Conservation (phyloP, 345 rosid genomes). For the Eucalyptus rudis region DNA sequence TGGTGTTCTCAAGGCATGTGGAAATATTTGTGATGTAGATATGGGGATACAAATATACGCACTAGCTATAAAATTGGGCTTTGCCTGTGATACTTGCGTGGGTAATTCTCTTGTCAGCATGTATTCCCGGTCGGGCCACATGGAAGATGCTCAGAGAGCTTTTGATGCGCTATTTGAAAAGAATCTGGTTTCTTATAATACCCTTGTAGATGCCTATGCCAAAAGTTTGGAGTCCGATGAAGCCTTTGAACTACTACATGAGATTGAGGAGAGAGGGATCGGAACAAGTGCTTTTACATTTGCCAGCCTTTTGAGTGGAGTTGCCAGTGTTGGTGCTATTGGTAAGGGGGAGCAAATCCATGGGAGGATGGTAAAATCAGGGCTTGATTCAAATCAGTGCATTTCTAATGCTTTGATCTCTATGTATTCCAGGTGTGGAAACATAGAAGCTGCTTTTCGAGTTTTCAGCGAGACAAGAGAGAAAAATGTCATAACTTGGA, state of each 20-base stretch:
- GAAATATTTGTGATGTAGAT: conserved; percentile 1
- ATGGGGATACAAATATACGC: not conserved
- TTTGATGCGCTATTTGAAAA: not conserved
- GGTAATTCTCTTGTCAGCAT: not conserved
- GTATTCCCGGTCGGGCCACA: not conserved
- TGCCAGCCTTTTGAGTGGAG: not conserved
- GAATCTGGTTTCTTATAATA: not conserved
- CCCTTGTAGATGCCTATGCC: not conserved
- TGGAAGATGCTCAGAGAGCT: not conserved
- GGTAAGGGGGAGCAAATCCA: conserved; percentile 58
- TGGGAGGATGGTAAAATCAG: conserved; percentile 39
- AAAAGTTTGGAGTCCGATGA: not conserved
- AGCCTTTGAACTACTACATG: not conserved
- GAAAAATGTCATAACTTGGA: conserved; percentile 60
- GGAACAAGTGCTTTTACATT: not conserved
- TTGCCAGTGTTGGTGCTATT: not conserved
- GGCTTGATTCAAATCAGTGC: conserved; percentile 21
- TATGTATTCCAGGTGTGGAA: conserved; percentile 66
- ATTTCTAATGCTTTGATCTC: conserved; percentile 55
- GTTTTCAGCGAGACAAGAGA: conserved; percentile 31
- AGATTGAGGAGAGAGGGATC: not conserved
- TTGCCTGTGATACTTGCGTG: not conserved
- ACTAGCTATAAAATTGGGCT: not conserved
- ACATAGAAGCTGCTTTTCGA: conserved; percentile 41
- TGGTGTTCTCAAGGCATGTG: conserved; percentile 54